These are phyloP conservation scores for Magnolia officinalis DNA, from an alignment of 164 flowering plant species.

Conservation along the genomic window DNA sequence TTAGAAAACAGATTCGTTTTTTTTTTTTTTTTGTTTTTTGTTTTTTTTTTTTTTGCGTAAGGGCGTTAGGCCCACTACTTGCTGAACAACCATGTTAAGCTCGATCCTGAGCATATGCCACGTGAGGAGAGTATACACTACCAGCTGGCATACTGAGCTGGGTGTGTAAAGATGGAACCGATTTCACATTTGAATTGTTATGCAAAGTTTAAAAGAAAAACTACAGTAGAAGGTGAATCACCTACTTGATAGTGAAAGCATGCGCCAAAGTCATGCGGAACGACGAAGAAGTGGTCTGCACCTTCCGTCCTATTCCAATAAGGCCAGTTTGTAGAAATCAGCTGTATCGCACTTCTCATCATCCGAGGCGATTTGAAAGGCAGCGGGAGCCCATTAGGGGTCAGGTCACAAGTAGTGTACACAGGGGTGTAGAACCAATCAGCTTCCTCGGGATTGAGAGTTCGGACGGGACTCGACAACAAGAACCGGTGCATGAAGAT, in stretches of 20 bases:
- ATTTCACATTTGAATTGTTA: neutral
- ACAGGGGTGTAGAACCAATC: conserved; percentile 98
- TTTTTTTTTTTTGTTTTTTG: too few relatives aligned
- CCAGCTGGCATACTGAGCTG: too few relatives aligned
- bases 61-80: too few relatives aligned
- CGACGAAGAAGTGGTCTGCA: conserved; percentile 90
- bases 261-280: conserved; percentile 93
- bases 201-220: neutral
- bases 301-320: conserved; percentile 94
- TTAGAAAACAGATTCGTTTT: too few relatives aligned
- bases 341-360: conserved; percentile 97
- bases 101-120: too few relatives aligned
- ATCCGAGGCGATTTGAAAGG: conserved; percentile 96
- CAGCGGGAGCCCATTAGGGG: conserved; percentile 89
- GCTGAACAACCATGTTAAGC: too few relatives aligned
- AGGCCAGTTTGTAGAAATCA: conserved; percentile 92
- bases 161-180: too few relatives aligned
- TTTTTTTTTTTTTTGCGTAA: too few relatives aligned
- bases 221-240: neutral
- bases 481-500: conserved; percentile 94
- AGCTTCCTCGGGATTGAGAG: conserved; percentile 92
- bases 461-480: conserved; percentile 83
- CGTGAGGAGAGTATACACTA: too few relatives aligned
- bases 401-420: conserved; percentile 87
- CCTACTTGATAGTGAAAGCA: conserved; percentile 95